Evolutionary conservation across 208 protist genomes (phyloP), one percentile per base, ranked within the genome.

Genomic region (Leishmania guyanensis): DNA sequence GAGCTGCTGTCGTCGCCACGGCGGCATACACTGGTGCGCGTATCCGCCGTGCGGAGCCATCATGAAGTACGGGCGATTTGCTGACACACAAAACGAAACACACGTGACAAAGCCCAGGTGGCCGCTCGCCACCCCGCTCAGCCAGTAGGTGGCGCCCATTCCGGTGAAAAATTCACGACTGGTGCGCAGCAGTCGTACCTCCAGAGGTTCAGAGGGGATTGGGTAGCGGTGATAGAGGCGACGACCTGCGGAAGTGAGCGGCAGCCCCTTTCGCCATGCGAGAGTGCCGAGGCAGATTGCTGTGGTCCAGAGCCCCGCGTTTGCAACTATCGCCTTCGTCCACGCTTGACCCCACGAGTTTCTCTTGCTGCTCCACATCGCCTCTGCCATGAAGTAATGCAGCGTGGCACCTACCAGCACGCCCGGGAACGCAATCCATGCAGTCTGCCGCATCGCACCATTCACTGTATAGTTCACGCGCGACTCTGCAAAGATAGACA

Each of bases 311-410:
- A 92, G 26, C 3, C 87, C 46, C 8, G 82, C 86, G 82, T 97
- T 97, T 16, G 92, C 84, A n/a, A 88, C 53, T 50, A 94, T 86
- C 10, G 94, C 92, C 84, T 97, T 97, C 46, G 88, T 88, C 93
- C 94, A 97, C 54, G 94, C 94, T 79, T 95, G 89, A n/a, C 92
- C 94, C 92, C 92, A 97, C 46, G 90, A 89, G 81, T 95, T 97
- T 9, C 83, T 70, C 81, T 90, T 90, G 33, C 85, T 78, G 77
- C 92, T 96, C 92, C 94, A 96, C 91, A 96, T 96, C 16, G 92
- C 94, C 85, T 97, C 92, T 1, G 88, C 91, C 50, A 97, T 69
- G 78, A 97, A 95, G 79, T 90, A 95, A 80, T 97, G 94, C 66
- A 97, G 66, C 36, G 91, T 95, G 1, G 86, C 87, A 14, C 92